Base-by-base conservation (phyloP, 2,329 filamentous ascomycete species). In the Apiospora marii region DNA sequence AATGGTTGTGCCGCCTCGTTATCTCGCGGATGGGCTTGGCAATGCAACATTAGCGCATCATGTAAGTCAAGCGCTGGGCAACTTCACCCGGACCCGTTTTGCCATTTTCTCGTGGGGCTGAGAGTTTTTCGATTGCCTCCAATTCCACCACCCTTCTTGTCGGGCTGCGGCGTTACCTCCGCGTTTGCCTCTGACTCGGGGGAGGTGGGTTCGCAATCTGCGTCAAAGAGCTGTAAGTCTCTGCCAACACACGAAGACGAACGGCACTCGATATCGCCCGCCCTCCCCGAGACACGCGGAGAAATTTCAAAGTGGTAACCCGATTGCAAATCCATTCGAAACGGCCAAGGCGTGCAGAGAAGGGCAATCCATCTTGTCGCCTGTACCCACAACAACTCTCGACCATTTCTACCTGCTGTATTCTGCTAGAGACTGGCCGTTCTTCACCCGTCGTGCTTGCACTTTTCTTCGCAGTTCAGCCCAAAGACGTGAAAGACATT, bases 161-260 rank as follows among this genome's bases (percentile, higher is more conserved):
- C n/a, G 2, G 27, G 19, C 34, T 41, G 8, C 19, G 58, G 58
- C 58, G 3, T n/a, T 5, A 1, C 34, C 30, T 64, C 58, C 58
- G 30, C 14, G 3, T 58, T 30, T 7, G 53, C 53, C 3, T 64
- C 53, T 64, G 53, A 41, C 53, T 64, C 53, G 53, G 13, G 53
- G 30, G 30, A 64, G 53, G 30, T 64, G 53, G 58, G 58, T 41
- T 64, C 34, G 58, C 58, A 64, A 64, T 41, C 58, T 64, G 58
- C 58, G 41, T 37, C 34, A 64, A 41, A 12, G n/a, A 4, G 19
- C n/a, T 48, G 16, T 48, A 3, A n/a, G 7, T 37, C 27, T 61
- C 16, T 37, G 58, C 58, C 34, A 64, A 64, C 58, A n/a, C 22
- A 64, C 58, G 30, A 61, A 10, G 16, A 14, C 34, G 19, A 19